Base-by-base conservation (phyloP, 495 filamentous ascomycete species). In the Hypomontagnella monticulosa region DNA sequence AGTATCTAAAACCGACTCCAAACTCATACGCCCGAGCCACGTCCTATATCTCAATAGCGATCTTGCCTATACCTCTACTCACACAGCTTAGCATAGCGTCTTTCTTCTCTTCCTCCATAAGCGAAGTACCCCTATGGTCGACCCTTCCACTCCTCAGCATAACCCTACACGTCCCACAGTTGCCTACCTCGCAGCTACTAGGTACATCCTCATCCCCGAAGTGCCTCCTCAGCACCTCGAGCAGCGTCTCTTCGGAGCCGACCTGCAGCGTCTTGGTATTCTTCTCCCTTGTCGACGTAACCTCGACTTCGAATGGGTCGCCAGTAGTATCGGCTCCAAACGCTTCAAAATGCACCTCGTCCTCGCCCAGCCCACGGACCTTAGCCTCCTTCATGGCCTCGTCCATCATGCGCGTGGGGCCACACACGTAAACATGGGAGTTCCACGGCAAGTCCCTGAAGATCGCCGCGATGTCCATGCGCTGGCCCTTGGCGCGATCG, bases 131-230 rank as follows among this genome's bases (percentile, higher is more conserved):
- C 33, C 84, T 72, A 74, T 87, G 84, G 11, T 84, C 81, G 9
- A 87, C 80, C 48, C 73, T 59, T 5, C 85, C 85, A 2, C 62
- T 73, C 69, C 74, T 81, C 42, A 86, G 64, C 11, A 51, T 58
- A 15, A 88, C 76, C 58, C 70, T 75, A 67, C 84, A 88, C n/a
- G 84, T 86, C 3, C 84, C 84, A 53, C 85, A 88, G 65, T 86
- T 88, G 0, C 84, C 85, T 4, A 82, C 80, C 71, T 82, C 81
- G 71, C 84, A 88, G 47, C 80, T 83, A 32, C 74, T 80, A 20
- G 79, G 78, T 0, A 85, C 76, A 12, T 70, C 66, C 0, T 71
- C 75, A 15, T 76, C 75, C 2, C 66, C 79, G 54, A 82, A 81
- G 11, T 74, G 52, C 23, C 49, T 63, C 55, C 74, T 70, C 30